Conservation (phyloP, 208 protist species). For the Crithidia sp. region DNA sequence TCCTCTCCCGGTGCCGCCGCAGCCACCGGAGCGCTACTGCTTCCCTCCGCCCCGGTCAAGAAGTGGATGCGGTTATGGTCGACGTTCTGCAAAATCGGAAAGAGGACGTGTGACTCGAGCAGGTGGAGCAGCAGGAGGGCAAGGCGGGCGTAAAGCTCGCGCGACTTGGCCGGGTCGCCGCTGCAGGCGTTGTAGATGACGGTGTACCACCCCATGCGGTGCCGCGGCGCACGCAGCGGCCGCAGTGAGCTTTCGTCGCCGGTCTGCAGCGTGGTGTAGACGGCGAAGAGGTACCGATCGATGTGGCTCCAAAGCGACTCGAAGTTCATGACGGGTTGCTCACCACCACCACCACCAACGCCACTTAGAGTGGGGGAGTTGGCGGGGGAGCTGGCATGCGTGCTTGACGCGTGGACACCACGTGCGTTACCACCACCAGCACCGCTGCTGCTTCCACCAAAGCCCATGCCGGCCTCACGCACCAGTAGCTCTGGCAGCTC, state of each 20-base stretch:
- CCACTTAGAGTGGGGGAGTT: constrained; percentile 2
- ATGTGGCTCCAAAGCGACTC: constrained; percentile 49
- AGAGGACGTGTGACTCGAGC: constrained; percentile 68
- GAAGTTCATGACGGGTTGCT: constrained; percentile 13
- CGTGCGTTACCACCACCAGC: not conserved
- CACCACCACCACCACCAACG: not conserved
- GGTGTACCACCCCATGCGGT: constrained; percentile 82
- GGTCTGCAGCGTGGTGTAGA: constrained; percentile 45
- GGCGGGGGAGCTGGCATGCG: not conserved
- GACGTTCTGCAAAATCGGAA: constrained; percentile 48
- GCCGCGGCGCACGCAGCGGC: constrained; percentile 43
- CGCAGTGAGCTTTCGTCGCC: constrained; percentile 37
- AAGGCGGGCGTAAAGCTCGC: constrained; percentile 62
- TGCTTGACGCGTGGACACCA: too few species aligned
- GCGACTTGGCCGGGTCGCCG: constrained; percentile 52
- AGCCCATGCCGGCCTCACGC: not conserved
- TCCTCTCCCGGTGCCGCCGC: not conserved
- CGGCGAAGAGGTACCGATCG: constrained; percentile 48
- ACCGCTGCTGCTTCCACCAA: too few species aligned
- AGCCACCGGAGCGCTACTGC: not conserved
- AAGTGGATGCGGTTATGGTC: constrained; percentile 35
- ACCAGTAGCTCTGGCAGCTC: constrained; percentile 5
- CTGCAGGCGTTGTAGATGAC: constrained; percentile 73
- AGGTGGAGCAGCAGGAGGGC: constrained; percentile 53
- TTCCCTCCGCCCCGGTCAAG: constrained; percentile 24